phyloP scores from a whole-genome alignment of 202 grass and related monocot genomes.

The Schoenoplectus tabernaemontani region DNA sequence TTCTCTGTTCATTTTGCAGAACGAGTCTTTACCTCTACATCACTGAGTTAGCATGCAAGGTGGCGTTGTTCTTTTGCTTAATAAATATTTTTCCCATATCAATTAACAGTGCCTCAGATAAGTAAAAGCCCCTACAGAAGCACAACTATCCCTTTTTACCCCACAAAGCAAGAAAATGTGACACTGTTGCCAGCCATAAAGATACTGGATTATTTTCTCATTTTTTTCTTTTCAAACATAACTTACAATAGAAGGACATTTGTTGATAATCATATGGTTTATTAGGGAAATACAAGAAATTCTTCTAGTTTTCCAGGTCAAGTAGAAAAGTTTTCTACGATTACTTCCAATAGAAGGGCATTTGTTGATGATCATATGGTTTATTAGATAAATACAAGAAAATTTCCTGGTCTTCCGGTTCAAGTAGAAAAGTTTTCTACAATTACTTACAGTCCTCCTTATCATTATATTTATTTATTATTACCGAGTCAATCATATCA shows the following conservation, averaged over 20 bases:
- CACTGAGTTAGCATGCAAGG: constrained; percentile 17
- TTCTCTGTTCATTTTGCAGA: constrained; percentile 20
- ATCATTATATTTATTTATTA: background rate
- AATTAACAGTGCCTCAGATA: background rate
- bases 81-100: background rate
- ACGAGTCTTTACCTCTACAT: constrained; percentile 12
- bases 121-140: background rate
- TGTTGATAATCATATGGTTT: no score
- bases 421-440: background rate
- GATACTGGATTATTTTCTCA: background rate
- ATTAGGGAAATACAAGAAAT: no score
- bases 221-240: background rate
- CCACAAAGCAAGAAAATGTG: background rate
- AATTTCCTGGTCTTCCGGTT: background rate
- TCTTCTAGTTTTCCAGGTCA: no score
- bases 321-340: no score
- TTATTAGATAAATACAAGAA: background rate
- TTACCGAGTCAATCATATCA: background rate
- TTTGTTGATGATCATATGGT: background rate
- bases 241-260: no score
- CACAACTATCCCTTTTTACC: background rate
- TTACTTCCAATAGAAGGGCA: background rate
- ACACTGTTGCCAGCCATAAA: background rate
- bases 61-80: background rate
- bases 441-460: background rate